phyloP scores from a whole-genome alignment of 495 filamentous ascomycete species.

The Hyaloscypha hepaticicola region DNA sequence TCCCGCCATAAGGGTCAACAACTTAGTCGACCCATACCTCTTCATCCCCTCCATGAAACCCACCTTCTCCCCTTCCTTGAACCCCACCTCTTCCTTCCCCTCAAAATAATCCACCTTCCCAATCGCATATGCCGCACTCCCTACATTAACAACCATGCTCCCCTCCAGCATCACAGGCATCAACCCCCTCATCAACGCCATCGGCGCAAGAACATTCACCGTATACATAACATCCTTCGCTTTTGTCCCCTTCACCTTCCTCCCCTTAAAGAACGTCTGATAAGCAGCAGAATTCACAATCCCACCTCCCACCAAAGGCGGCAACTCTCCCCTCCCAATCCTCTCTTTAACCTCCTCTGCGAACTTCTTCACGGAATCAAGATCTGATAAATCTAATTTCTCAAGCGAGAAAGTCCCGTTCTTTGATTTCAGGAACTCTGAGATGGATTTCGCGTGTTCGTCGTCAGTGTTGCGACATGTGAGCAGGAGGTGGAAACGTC shows the following conservation, averaged over 20 bases:
- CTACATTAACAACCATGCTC: neutral
- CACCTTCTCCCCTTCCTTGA: conserved; percentile 1
- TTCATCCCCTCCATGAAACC: conserved; percentile 4
- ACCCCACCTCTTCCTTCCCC: neutral
- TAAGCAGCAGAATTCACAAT: neutral
- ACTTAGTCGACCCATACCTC: conserved; percentile 7
- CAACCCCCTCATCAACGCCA: neutral
- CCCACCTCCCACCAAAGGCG: neutral
- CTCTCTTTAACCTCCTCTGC: neutral
- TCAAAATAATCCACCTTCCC: neutral
- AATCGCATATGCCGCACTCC: neutral
- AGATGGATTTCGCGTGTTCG: neutral
- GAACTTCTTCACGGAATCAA: neutral
- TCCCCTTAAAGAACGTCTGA: neutral
- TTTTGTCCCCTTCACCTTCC: no score
- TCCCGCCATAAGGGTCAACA: neutral
- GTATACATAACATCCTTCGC: neutral
- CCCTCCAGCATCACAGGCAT: neutral
- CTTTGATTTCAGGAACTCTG: neutral
- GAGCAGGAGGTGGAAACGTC: neutral
- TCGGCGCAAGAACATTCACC: conserved; percentile 2
- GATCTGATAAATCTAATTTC: neutral
- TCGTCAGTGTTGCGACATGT: neutral
- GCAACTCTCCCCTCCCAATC: neutral
- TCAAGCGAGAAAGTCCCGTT: neutral